phyloP scores from a whole-genome alignment of 768 basidiomycete species.

The Termitomyces sp. region DNA sequence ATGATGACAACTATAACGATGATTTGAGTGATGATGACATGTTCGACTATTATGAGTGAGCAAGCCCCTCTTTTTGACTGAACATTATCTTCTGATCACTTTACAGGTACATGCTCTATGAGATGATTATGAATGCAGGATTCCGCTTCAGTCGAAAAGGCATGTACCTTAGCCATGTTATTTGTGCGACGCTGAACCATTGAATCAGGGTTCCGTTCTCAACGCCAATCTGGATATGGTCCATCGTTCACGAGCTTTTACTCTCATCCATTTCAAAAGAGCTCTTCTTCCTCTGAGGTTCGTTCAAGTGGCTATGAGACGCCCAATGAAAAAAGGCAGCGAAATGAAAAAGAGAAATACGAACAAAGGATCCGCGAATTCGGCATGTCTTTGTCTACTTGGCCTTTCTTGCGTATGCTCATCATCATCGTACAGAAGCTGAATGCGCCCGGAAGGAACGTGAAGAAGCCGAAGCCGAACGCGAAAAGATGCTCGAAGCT shows the following conservation, averaged over 20 bases:
- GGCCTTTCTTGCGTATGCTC: not conserved
- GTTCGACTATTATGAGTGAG: constrained; percentile 24
- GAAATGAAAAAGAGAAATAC: constrained; percentile 25
- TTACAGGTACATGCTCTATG: constrained; percentile 29
- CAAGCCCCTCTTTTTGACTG: constrained; percentile 7
- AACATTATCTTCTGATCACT: not conserved
- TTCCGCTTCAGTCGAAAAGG: constrained; percentile 23
- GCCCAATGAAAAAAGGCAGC: constrained; percentile 2
- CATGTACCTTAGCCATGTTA: constrained; percentile 12
- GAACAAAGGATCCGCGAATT: constrained; percentile 27
- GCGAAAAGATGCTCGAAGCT: constrained; percentile 19
- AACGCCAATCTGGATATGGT: constrained; percentile 10
- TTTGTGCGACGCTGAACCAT: not conserved
- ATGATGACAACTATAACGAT: not conserved
- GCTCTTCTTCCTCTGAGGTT: constrained; percentile 16
- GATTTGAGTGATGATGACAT: constrained; percentile 22
- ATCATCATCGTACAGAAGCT: constrained; percentile 18
- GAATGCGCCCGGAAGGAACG: constrained; percentile 29
- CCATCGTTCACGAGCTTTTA: not conserved
- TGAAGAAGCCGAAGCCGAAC: constrained; percentile 19
- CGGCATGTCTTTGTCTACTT: constrained; percentile 16
- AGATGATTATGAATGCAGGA: constrained; percentile 21
- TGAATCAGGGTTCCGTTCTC: constrained; percentile 23
- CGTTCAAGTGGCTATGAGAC: not conserved
- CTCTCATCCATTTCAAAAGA: not conserved